phyloP scores from a whole-genome alignment of 495 filamentous ascomycete genomes.

The Collariella sp. region DNA sequence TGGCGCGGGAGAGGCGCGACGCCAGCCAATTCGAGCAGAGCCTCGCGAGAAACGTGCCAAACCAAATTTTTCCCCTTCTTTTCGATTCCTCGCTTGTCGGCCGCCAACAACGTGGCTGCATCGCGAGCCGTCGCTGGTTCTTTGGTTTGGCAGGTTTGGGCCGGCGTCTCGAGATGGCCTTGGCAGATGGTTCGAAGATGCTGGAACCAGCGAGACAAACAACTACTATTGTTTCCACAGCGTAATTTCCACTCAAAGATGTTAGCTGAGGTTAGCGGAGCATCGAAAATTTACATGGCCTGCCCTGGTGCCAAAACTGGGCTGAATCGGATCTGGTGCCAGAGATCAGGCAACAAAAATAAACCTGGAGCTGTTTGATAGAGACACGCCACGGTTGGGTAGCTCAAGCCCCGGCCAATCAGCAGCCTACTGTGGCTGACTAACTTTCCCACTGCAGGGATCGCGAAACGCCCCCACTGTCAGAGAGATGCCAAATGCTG shows the following conservation, averaged over 20 bases:
- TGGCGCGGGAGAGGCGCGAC: background rate
- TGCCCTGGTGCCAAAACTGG: background rate
- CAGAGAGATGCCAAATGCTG: background rate
- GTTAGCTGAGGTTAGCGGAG: background rate
- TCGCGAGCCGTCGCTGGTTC: background rate
- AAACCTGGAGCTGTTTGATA: too few species aligned
- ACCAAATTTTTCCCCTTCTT: background rate
- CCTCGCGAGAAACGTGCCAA: background rate
- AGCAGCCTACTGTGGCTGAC: background rate
- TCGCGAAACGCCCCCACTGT: background rate
- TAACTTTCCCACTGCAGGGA: background rate
- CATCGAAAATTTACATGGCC: background rate
- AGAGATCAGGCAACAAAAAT: background rate
- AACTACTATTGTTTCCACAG: background rate
- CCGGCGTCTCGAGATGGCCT: background rate
- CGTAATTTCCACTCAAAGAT: background rate
- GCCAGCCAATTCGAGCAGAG: too few species aligned
- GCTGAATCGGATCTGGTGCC: conserved; percentile 7
- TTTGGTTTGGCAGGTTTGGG: background rate
- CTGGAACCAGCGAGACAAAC: background rate
- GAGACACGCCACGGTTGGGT: conserved; percentile 1
- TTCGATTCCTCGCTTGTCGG: background rate
- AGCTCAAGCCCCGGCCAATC: background rate
- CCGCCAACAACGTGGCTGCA: background rate
- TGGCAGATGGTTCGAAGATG: background rate